A percentile compares a stretch with the other conserved stretches of the same genome.
Conservation (phyloP, 2,329 filamentous ascomycete species). For the Stemphylium beticola region DNA sequence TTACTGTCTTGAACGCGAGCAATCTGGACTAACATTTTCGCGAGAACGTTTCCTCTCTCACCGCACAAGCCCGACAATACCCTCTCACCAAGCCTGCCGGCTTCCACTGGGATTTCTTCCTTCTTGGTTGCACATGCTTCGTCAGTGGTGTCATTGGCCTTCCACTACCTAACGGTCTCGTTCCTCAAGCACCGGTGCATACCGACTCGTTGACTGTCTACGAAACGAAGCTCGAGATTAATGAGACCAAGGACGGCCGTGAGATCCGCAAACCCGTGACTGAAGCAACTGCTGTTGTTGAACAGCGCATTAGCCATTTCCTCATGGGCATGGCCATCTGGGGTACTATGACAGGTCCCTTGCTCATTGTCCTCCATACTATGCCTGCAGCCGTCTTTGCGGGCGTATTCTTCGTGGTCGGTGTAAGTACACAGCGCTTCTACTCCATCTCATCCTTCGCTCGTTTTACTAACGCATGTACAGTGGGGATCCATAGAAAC, state of each 20-base stretch:
- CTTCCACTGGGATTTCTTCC: constrained; percentile 65
- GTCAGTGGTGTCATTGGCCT: constrained; percentile 59
- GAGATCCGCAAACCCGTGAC: constrained; percentile 54
- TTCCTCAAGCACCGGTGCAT: constrained; percentile 63
- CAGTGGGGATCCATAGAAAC: constrained; percentile 53
- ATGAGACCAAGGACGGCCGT: constrained; percentile 50
- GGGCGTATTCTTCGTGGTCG: constrained; percentile 64
- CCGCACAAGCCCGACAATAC: constrained; percentile 59
- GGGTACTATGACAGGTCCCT: constrained; percentile 61
- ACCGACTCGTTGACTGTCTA: constrained; percentile 59
- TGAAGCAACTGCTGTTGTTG: constrained; percentile 55
- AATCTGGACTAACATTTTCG: neutral
- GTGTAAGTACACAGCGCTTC: constrained; percentile 39
- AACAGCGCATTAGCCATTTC: constrained; percentile 61
- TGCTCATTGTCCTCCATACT: constrained; percentile 57
- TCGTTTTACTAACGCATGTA: neutral
- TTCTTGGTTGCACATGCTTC: constrained; percentile 61
- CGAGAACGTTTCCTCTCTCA: constrained; percentile 59
- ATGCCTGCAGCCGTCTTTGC: constrained; percentile 60
- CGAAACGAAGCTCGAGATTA: constrained; percentile 40
- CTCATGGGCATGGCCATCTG: constrained; percentile 61
- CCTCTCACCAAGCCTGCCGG: constrained; percentile 62
- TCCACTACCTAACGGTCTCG: constrained; percentile 61
- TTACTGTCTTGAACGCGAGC: neutral
- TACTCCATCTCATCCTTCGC: neutral